Conservation (phyloP, 129 eudicot genomes). For the Flaveria bidentis region DNA sequence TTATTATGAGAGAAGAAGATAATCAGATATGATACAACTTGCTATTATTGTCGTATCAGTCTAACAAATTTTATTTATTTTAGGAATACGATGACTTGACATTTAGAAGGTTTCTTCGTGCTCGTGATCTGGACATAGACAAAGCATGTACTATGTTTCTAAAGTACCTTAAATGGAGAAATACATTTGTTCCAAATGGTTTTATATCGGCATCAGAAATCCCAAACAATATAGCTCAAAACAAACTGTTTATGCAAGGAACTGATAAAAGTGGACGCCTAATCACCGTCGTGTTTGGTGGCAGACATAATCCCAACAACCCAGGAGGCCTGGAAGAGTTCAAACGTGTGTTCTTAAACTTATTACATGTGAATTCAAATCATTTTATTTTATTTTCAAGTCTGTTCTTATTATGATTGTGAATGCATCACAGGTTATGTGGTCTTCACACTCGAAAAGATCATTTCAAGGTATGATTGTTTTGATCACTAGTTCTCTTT, state of each 20-base stretch:
- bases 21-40: background rate
- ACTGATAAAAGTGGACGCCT: conserved; percentile 66
- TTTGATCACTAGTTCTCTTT: conserved; percentile 18
- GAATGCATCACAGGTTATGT: conserved; percentile 53
- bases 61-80: conserved; percentile 7
- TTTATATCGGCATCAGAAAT: conserved; percentile 56
- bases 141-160: conserved; percentile 67
- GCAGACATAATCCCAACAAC: conserved; percentile 51
- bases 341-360: conserved; percentile 47
- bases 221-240: conserved; percentile 59
- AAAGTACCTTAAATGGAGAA: conserved; percentile 67
- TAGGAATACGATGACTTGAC: conserved; percentile 73
- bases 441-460: conserved; percentile 64
- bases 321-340: conserved; percentile 60
- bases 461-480: conserved; percentile 57
- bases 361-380: background rate
- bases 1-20: background rate
- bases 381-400: background rate
- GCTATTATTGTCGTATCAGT: background rate
- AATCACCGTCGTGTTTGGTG: conserved; percentile 46
- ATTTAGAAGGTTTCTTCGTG: conserved; percentile 85
- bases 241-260: conserved; percentile 74
- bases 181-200: conserved; percentile 61
- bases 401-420: background rate
- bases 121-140: conserved; percentile 70